Percentiles rank a stretch among this genome's conserved stretches.
Conservation (phyloP, 257 asterid genomes). For the Gentiana macrophylla region DNA sequence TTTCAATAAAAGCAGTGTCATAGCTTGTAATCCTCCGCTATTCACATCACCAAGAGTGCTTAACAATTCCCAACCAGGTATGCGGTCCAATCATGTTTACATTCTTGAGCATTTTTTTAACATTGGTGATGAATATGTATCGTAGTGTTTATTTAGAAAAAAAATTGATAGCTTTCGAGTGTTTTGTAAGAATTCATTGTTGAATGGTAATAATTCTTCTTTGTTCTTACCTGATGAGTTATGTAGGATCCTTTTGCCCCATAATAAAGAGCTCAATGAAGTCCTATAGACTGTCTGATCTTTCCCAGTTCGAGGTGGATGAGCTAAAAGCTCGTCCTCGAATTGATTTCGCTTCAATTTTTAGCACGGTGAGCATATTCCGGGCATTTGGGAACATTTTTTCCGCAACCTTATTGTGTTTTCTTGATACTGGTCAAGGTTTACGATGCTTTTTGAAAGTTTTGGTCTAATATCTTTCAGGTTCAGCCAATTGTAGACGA, state of each 20-base stretch:
- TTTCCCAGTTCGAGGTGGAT: constrained; percentile 60
- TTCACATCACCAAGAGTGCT: constrained; percentile 16
- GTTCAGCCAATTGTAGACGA: constrained; percentile 97
- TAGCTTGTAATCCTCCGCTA: constrained; percentile 18
- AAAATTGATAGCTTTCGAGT: no score
- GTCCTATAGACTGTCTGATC: constrained; percentile 79
- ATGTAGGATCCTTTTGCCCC: constrained; percentile 38
- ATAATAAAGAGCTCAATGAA: constrained; percentile 61
- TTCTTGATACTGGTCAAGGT: neutral
- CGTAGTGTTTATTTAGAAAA: no score
- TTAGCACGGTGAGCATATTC: constrained; percentile 50
- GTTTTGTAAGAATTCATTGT: neutral
- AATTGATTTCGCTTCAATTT: constrained; percentile 76
- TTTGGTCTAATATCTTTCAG: constrained; percentile 26
- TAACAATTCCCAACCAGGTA: constrained; percentile 16
- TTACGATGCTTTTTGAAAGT: constrained; percentile 1
- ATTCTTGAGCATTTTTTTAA: neutral
- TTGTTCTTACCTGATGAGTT: constrained; percentile 9
- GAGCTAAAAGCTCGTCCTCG: constrained; percentile 85
- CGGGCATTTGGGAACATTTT: constrained; percentile 1
- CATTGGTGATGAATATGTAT: neutral
- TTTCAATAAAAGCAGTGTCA: constrained; percentile 31
- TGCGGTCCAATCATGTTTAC: constrained; percentile 24
- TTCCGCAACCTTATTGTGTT: neutral
- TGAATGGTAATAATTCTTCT: neutral